Conservation (phyloP, 1,139 yeast genomes). For the Kodamaea alishanica region DNA sequence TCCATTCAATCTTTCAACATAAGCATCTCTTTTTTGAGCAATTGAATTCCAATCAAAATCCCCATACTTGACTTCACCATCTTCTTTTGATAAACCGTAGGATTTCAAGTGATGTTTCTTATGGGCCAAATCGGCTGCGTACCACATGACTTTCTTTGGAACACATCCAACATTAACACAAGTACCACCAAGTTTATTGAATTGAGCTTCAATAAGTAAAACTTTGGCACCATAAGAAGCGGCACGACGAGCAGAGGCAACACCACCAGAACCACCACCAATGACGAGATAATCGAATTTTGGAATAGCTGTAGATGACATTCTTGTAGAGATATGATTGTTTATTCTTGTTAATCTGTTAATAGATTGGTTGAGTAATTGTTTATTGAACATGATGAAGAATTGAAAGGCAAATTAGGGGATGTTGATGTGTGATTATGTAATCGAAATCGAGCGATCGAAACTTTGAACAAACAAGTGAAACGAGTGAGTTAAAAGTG, state of each 20-base stretch:
- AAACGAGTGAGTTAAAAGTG: no score
- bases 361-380: constrained; percentile 7
- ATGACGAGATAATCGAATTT: constrained; percentile 90
- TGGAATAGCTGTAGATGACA: constrained; percentile 23
- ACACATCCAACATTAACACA: constrained; percentile 99
- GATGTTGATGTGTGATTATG: no score
- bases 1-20: constrained; percentile 80
- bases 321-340: constrained; percentile 27
- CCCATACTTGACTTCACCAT: constrained; percentile 46
- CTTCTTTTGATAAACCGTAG: constrained; percentile 69
- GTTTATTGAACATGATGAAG: constrained; percentile 3
- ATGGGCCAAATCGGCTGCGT: constrained; percentile 85
- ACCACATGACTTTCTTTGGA: constrained; percentile 99
- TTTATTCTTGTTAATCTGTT: constrained; percentile 8
- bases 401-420: no score
- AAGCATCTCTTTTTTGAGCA: constrained; percentile 89
- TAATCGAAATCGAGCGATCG: no score
- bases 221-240: constrained; percentile 91
- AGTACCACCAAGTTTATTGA: constrained; percentile 80
- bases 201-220: constrained; percentile 72
- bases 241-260: constrained; percentile 95
- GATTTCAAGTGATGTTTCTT: constrained; percentile 69
- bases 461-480: no score
- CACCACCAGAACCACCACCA: constrained; percentile 99
- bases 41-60: constrained; percentile 77